phyloP scores from a whole-genome alignment of 75 land plant species.

The Pinus tabuliformis region DNA sequence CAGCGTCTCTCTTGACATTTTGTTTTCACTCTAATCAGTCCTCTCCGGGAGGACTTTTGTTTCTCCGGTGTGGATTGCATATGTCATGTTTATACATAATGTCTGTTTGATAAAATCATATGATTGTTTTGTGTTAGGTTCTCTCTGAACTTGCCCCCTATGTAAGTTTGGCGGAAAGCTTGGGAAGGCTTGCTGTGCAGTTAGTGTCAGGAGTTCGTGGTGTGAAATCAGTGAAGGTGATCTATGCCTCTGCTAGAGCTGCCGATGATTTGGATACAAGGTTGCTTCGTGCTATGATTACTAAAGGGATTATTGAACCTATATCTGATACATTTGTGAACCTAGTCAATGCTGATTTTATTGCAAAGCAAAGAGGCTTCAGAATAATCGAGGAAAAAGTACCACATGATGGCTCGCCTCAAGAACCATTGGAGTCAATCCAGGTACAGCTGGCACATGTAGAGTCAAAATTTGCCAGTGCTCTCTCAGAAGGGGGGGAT shows the following conservation, averaged over 20 bases:
- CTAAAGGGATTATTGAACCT: conserved; percentile 84
- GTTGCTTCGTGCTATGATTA: conserved; percentile 85
- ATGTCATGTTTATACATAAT: not conserved
- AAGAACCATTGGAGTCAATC: conserved; percentile 63
- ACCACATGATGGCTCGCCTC: conserved; percentile 56
- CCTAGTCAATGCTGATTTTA: conserved; percentile 85
- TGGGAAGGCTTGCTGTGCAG: conserved; percentile 84
- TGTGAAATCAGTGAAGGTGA: conserved; percentile 66
- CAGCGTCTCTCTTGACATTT: not conserved
- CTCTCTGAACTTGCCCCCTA: conserved; percentile 68
- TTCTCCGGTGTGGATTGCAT: not conserved
- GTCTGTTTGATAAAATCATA: not conserved
- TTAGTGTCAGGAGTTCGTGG: conserved; percentile 84
- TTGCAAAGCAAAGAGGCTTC: conserved; percentile 84
- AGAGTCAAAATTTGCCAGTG: conserved; percentile 75
- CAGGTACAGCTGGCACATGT: conserved; percentile 70
- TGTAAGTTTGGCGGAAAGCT: conserved; percentile 75
- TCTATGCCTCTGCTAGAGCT: conserved; percentile 64
- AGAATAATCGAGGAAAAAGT: conserved; percentile 68
- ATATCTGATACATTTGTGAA: conserved; percentile 71
- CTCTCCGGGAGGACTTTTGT: not conserved
- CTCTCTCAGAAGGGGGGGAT: conserved; percentile 64
- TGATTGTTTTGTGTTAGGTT: conserved; percentile 33
- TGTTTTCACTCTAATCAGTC: not conserved
- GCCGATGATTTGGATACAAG: conserved; percentile 84